Base-by-base conservation (phyloP, 306 rosid species). In the Aeschynomene evenia region DNA sequence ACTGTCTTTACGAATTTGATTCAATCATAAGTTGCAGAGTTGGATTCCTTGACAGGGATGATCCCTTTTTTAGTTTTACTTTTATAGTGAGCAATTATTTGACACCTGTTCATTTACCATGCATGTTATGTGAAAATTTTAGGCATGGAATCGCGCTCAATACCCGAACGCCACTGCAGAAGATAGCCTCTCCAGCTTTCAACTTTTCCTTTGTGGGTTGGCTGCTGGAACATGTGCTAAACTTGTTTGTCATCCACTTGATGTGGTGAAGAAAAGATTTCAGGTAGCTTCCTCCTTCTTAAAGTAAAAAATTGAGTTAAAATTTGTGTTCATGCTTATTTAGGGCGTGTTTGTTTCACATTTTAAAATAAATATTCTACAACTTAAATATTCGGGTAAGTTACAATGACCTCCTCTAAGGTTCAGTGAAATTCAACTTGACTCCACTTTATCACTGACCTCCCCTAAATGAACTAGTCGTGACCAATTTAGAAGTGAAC, bases 201-300 rank as follows among this genome's bases (percentile, higher is more conserved):
- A 95, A 76, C 90, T 85, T 77, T 80, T 95, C 63, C 63, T 95
- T 23, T 91, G 97, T 72, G 99, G 99, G 58, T 79, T 91, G 70
- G 92, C 88, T 12, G 86, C 99, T 11, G 97, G 99, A 46, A 91
- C 95, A 70, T 95, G 92, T 73, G 99, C 97, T 66, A 95, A 91
- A 83, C 95, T 95, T 72, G 92, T 86, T 54, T 91, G 97, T 70
- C 99, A 95, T 89, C 99, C 99, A 26, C 97, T 95, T 61, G 97
- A 91, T 72, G 99, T 95, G 26, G 97, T 95, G 68, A 95, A 95
- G 76, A 95, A 95, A 85, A 89, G 99, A 83, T 95, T 95, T 81
- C 96, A 95, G 97, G 99, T 87, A 78, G 29, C 50, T 24, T 34
- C n/a, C n/a, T n/a, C n/a, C n/a, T n/a, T n/a, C n/a, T n/a, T n/a